phyloP scores from a whole-genome alignment of 2,329 filamentous ascomycete genomes.

The Akanthomyces lecanii region DNA sequence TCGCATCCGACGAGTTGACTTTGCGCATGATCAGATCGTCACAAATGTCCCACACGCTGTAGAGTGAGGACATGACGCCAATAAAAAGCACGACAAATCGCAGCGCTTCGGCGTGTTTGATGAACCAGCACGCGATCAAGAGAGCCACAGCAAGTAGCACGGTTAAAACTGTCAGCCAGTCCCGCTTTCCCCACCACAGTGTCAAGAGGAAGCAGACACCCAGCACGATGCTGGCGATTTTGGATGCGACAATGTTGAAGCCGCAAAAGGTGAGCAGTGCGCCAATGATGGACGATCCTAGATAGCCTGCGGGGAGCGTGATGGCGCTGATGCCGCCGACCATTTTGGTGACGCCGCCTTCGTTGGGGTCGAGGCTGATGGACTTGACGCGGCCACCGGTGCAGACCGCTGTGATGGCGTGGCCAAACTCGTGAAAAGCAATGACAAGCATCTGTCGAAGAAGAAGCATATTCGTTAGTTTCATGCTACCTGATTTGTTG shows the following conservation, averaged over 20 bases:
- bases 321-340: conserved; percentile 65
- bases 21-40: conserved; percentile 77
- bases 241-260: conserved; percentile 76
- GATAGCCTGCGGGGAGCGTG: conserved; percentile 72
- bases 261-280: conserved; percentile 74
- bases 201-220: conserved; percentile 74
- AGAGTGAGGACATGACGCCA: conserved; percentile 75
- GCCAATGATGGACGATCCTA: conserved; percentile 73
- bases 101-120: conserved; percentile 68
- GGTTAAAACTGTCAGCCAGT: conserved; percentile 73
- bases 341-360: conserved; percentile 77
- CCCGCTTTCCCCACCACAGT: conserved; percentile 74
- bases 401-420: conserved; percentile 67
- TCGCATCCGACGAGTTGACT: conserved; percentile 75
- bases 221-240: conserved; percentile 69
- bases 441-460: conserved; percentile 68
- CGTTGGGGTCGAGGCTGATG: conserved; percentile 71
- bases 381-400: conserved; percentile 72
- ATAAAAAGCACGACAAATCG: conserved; percentile 75
- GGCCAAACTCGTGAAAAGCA: conserved; percentile 76
- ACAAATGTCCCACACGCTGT: conserved; percentile 82
- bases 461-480: background rate
- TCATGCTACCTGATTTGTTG: background rate
- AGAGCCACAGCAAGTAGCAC: conserved; percentile 66
- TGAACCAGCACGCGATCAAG: conserved; percentile 74